Percentiles rank a stretch among this genome's conserved stretches.
Evolutionary conservation across 306 rosid genomes (phyloP).

Genomic region (Acmispon strigosus): DNA sequence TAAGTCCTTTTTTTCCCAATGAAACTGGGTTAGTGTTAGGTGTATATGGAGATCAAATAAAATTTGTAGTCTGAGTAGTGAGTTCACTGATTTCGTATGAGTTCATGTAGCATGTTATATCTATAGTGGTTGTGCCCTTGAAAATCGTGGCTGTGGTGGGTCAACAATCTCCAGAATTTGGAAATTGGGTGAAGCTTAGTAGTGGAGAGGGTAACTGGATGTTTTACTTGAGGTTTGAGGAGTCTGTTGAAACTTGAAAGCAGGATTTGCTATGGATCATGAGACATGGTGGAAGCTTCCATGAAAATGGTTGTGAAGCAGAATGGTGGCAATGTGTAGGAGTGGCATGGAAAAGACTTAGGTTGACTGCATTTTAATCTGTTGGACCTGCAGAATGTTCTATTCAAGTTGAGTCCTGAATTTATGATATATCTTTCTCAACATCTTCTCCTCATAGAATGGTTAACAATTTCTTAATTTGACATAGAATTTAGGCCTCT

Average conservation of each 20-base stretch:
- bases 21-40: slow-evolving; percentile 6
- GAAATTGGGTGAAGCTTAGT: slow-evolving; percentile 16
- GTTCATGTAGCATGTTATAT: slow-evolving; percentile 38
- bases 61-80: slow-evolving; percentile 15
- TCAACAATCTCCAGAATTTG: slow-evolving; percentile 26
- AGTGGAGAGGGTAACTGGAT: slow-evolving; percentile 19
- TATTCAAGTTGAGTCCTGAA: slow-evolving; percentile 18
- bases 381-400: slow-evolving; percentile 28
- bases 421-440: slow-evolving; percentile 2
- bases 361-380: slow-evolving; percentile 15
- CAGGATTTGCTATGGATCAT: background rate
- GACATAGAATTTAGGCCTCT: slow-evolving; percentile 21
- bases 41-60: slow-evolving; percentile 48
- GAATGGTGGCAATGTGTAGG: slow-evolving; percentile 15
- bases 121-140: slow-evolving; percentile 23
- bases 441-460: slow-evolving; percentile 8
- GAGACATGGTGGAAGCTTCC: slow-evolving; percentile 18
- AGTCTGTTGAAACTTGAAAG: background rate
- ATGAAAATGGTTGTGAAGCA: slow-evolving; percentile 21
- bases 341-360: slow-evolving; percentile 25
- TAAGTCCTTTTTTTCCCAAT: background rate
- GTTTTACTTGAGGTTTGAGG: slow-evolving; percentile 8
- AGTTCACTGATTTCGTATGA: background rate
- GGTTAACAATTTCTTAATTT: slow-evolving; percentile 18
- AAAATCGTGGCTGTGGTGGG: slow-evolving; percentile 31